Conservation (phyloP, 306 rosid species). For the Pyrus bretschneideri region DNA sequence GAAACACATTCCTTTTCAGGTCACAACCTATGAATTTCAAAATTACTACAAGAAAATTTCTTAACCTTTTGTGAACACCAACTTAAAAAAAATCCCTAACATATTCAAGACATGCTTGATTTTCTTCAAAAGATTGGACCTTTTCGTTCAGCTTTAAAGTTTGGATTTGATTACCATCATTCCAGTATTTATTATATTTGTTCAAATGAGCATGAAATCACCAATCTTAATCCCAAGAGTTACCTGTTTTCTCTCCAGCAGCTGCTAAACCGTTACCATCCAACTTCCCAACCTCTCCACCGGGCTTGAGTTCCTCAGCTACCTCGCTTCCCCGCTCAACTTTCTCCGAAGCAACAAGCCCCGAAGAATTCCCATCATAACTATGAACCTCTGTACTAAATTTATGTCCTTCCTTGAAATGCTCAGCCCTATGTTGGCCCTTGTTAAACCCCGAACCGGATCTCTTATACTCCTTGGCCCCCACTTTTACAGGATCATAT, state of each 20-base stretch:
- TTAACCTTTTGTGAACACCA: background rate
- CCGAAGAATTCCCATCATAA: conserved; percentile 37
- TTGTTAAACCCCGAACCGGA: conserved; percentile 43
- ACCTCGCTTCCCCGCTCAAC: conserved; percentile 24
- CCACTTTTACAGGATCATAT: conserved; percentile 49
- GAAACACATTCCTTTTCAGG: background rate
- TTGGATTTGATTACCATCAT: background rate
- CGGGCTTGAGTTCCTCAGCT: conserved; percentile 33
- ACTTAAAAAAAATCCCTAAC: background rate
- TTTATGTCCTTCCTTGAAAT: conserved; percentile 42
- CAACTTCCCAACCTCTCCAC: conserved; percentile 36
- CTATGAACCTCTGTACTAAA: conserved; percentile 42
- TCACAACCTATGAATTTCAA: background rate
- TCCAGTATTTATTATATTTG: background rate
- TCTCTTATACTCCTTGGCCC: conserved; percentile 55
- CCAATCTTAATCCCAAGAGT: conserved; percentile 2
- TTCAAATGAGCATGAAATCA: background rate
- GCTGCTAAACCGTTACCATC: conserved; percentile 34
- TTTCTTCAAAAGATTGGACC: background rate
- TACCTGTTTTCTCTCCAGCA: conserved; percentile 55
- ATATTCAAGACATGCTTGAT: background rate
- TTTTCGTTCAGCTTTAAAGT: background rate
- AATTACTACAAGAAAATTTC: background rate
- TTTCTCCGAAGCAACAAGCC: conserved; percentile 37
- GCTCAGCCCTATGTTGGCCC: conserved; percentile 52